Evolutionary conservation across 129 eudicot species (phyloP).

Genomic region (Escallonia herrerae): DNA sequence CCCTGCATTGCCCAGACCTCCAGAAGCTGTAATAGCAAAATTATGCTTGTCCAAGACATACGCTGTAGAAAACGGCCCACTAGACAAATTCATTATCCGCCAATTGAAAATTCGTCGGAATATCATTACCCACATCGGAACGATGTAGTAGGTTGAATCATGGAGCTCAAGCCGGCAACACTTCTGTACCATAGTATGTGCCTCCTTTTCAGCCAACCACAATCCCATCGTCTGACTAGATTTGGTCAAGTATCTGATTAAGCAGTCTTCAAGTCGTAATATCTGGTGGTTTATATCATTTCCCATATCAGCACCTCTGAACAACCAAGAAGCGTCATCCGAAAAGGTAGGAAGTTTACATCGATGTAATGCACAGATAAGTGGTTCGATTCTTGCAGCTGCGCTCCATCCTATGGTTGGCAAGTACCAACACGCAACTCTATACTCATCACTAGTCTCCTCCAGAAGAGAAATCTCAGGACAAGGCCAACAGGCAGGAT

Average conservation of each 20-base stretch:
- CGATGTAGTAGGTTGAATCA: slow-evolving; percentile 43
- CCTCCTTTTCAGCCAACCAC: slow-evolving; percentile 57
- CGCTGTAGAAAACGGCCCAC: slow-evolving; percentile 25
- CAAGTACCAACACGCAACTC: slow-evolving; percentile 33
- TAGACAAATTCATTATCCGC: slow-evolving; percentile 51
- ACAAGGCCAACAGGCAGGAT: slow-evolving; percentile 77
- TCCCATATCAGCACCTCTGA: slow-evolving; percentile 20
- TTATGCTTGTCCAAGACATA: slow-evolving; percentile 40
- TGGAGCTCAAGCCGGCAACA: slow-evolving; percentile 57
- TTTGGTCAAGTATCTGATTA: slow-evolving; percentile 47
- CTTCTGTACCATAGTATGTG: slow-evolving; percentile 43
- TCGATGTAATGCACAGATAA: slow-evolving; percentile 35
- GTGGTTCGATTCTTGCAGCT: slow-evolving; percentile 35
- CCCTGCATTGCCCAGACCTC: slow-evolving; percentile 3
- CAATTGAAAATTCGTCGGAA: slow-evolving; percentile 74
- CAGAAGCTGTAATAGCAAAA: slow-evolving; percentile 4
- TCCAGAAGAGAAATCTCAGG: slow-evolving; percentile 61
- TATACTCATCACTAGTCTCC: slow-evolving; percentile 29
- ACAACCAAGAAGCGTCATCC: slow-evolving; percentile 39
- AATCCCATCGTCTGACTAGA: slow-evolving; percentile 46
- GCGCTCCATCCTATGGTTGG: slow-evolving; percentile 85
- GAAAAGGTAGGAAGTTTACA: slow-evolving; percentile 48
- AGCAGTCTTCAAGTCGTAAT: slow-evolving; percentile 46
- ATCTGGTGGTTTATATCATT: slow-evolving; percentile 41
- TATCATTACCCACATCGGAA: slow-evolving; percentile 64